These are phyloP conservation scores for Vaccinium corymbosum DNA, from an alignment of 148 eudicot species.

Conservation along the genomic window DNA sequence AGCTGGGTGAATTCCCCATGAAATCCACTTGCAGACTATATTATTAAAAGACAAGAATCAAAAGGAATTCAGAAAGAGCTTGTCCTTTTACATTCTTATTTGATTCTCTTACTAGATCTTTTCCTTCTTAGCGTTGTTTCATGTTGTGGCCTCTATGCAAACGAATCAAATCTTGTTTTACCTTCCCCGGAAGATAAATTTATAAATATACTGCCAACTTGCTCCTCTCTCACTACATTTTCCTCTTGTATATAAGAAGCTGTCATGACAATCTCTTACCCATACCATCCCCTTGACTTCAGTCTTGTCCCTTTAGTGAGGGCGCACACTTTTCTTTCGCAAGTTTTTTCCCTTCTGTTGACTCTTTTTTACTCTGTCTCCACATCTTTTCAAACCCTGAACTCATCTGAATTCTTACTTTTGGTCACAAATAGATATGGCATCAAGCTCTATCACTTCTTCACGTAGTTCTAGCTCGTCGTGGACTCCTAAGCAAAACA, in stretches of 20 bases:
- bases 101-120: constrained; percentile 18
- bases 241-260: constrained; percentile 30
- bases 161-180: constrained; percentile 32
- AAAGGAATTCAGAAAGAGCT: constrained; percentile 14
- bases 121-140: constrained; percentile 8
- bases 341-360: background rate
- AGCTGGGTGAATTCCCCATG: constrained; percentile 21
- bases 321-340: background rate
- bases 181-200: constrained; percentile 1
- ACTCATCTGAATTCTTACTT: background rate
- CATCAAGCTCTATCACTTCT: constrained; percentile 39
- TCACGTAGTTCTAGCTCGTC: constrained; percentile 34
- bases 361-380: background rate
- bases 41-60: constrained; percentile 23
- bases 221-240: constrained; percentile 23
- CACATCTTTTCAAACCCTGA: background rate
- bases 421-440: constrained; percentile 27
- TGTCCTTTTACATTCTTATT: constrained; percentile 15
- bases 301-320: constrained; percentile 22
- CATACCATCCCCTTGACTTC: constrained; percentile 30
- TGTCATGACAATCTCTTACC: constrained; percentile 22
- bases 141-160: constrained; percentile 18
- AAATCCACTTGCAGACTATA: constrained; percentile 35
- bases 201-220: constrained; percentile 30
- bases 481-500: constrained; percentile 58